Evolutionary conservation across 2,329 filamentous ascomycete species (phyloP), one percentile per base, ranked within the genome.

Genomic region (Diaporthe australafricana): DNA sequence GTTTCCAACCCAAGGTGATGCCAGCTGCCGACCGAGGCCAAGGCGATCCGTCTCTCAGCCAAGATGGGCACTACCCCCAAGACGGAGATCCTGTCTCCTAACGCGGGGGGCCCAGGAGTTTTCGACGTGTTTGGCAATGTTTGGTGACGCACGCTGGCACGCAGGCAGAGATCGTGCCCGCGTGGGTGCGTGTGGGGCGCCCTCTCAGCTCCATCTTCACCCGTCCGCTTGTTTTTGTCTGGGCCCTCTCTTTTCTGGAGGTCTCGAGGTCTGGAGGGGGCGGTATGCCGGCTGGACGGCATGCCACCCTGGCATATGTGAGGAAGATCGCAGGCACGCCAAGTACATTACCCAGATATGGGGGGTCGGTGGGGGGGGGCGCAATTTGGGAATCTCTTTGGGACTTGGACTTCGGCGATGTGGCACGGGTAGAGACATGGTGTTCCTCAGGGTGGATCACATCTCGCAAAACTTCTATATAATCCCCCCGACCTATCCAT

Each of bases 11-110:
- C 57, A 32, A 25, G 40, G 40, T 63, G 68, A 53, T 42, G 56
- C 68, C 56, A 70, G 53, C 70, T 71, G 60, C 70, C 62, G 60
- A 65, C 35, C 20, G 17, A 63, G 45, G 70, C 70, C 70, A 72
- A 72, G 70, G 52, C 52, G 38, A 60, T 60, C 47, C 63, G 65
- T 69, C 50, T 50, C 70, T 69, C 56, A 48, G 52, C 68, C 60
- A 70, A 70, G 68, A 30, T 35, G 57, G 57, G 57, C 45, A 48
- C 38, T 20, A 52, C 52, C 32, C 38, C 60, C 42, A 63, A 30
- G 20, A 48, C 42, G 60, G 42, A 25, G 60, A 63, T 48, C 60
- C 60, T 63, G 60, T 45, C 60, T 63, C 60, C 60, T 12, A 27
- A 22, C 42, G 20, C 47, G 40, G 60, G 22, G 27, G 8, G 3